Conservation (phyloP, 208 protist species). For the Tritrichomonas foetus region DNA sequence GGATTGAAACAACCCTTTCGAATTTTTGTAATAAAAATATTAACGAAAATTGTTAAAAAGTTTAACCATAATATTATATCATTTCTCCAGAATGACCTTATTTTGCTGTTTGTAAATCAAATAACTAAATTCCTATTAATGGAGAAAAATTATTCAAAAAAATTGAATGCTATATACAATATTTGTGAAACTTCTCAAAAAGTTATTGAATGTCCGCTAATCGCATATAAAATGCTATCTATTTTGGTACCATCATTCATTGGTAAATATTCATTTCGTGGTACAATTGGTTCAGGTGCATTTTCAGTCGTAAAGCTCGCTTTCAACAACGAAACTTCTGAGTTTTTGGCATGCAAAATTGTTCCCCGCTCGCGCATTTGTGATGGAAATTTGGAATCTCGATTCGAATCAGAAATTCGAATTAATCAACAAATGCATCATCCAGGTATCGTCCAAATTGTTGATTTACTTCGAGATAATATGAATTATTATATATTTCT, state of each 20-base stretch:
- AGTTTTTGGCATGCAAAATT: neutral
- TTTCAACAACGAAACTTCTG: neutral
- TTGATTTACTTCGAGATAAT: neutral
- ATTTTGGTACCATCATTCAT: neutral
- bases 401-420: neutral
- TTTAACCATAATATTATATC: too few species aligned
- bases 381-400: neutral
- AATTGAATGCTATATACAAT: too few species aligned
- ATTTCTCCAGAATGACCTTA: too few species aligned
- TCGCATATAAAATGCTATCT: too few species aligned
- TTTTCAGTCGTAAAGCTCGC: neutral
- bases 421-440: neutral
- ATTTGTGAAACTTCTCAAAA: too few species aligned
- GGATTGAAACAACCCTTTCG: too few species aligned
- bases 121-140: too few species aligned
- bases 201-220: too few species aligned
- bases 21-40: too few species aligned
- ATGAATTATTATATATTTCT: neutral
- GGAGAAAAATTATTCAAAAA: too few species aligned
- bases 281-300: neutral
- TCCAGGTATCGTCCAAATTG: neutral
- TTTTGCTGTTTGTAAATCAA: too few species aligned
- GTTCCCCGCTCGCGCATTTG: neutral
- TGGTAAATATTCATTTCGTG: neutral
- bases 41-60: too few species aligned